These are phyloP conservation scores for Xylariomycetidae sp. DNA, from an alignment of 2,329 filamentous ascomycete species.

Conservation along the genomic window DNA sequence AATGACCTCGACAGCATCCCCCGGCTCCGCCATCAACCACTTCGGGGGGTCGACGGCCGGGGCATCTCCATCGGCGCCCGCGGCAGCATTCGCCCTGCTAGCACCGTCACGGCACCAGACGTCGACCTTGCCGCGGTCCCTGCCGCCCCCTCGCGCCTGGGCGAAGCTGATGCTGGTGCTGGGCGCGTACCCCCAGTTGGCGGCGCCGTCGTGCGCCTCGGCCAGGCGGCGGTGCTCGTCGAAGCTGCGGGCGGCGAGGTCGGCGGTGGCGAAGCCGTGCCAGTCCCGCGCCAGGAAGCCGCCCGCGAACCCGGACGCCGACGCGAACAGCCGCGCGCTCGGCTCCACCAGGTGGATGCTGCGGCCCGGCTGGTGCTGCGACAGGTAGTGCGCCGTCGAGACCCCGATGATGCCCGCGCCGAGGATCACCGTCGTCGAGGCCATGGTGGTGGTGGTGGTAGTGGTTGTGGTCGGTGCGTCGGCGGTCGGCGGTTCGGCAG, in stretches of 20 bases:
- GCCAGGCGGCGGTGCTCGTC: slow-evolving; percentile 61
- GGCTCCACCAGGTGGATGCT: slow-evolving; percentile 43
- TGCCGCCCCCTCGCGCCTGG: slow-evolving; percentile 7
- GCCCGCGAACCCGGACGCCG: slow-evolving; percentile 67
- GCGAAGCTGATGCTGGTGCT: slow-evolving; percentile 54
- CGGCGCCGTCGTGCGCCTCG: slow-evolving; percentile 47
- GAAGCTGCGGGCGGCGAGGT: slow-evolving; percentile 63
- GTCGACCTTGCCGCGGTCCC: slow-evolving; percentile 24
- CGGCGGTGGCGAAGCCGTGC: slow-evolving; percentile 53
- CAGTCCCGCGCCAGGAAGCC: slow-evolving; percentile 71
- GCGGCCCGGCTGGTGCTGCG: slow-evolving; percentile 36
- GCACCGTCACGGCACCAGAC: slow-evolving; percentile 63
- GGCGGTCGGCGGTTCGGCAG: no score
- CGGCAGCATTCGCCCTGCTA: slow-evolving; percentile 51
- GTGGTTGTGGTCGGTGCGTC: background rate
- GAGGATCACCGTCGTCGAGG: slow-evolving; percentile 59
- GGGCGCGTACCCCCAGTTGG: slow-evolving; percentile 43
- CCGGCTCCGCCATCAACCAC: slow-evolving; percentile 53
- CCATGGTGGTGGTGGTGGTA: slow-evolving; percentile 23
- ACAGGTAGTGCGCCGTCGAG: slow-evolving; percentile 68
- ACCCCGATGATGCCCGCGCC: slow-evolving; percentile 66
- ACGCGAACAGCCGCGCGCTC: slow-evolving; percentile 56
- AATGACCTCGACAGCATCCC: slow-evolving; percentile 55
- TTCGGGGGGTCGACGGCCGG: slow-evolving; percentile 29
- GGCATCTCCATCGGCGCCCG: slow-evolving; percentile 1